Conservation (phyloP, 2,329 filamentous ascomycete genomes). For the Apiospora marii region DNA sequence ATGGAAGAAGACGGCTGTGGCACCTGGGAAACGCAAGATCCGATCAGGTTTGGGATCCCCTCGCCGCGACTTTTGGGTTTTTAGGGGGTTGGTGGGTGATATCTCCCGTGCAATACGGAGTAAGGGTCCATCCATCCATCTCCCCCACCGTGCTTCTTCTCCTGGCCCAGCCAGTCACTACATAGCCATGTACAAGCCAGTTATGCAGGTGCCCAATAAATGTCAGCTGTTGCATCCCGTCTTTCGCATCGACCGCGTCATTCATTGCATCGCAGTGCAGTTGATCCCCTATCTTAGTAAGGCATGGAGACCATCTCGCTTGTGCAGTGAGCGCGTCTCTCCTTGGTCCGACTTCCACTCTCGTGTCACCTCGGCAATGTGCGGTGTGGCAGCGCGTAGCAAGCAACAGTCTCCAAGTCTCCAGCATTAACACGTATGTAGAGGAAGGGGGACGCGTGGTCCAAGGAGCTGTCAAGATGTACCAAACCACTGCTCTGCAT, state of each 20-base stretch:
- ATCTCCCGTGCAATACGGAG: not conserved
- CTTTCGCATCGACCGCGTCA: slow-evolving; percentile 7
- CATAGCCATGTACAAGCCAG: not conserved
- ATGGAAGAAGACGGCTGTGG: slow-evolving; percentile 17
- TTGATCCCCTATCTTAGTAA: slow-evolving; percentile 5
- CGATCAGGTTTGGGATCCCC: not conserved
- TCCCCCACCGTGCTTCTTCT: not conserved
- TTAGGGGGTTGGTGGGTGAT: slow-evolving; percentile 6
- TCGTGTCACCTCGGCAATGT: slow-evolving; percentile 13
- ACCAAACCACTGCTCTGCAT: not conserved
- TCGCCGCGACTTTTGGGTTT: not conserved
- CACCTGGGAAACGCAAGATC: not conserved
- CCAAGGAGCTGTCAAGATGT: slow-evolving; percentile 5
- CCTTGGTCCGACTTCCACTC: not conserved
- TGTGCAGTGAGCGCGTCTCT: slow-evolving; percentile 14
- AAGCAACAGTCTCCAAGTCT: not conserved
- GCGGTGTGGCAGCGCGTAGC: slow-evolving; percentile 1
- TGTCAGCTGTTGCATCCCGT: not conserved
- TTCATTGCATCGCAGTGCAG: not conserved
- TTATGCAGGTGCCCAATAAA: slow-evolving; percentile 7
- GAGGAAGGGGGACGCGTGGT: slow-evolving; percentile 2
- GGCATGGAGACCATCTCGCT: slow-evolving; percentile 14
- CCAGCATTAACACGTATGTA: not conserved
- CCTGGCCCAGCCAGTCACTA: not conserved
- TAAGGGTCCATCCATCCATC: slow-evolving; percentile 4